These are phyloP conservation scores for Stephania japonica DNA, from an alignment of 164 flowering plant genomes.

Conservation along the genomic window DNA sequence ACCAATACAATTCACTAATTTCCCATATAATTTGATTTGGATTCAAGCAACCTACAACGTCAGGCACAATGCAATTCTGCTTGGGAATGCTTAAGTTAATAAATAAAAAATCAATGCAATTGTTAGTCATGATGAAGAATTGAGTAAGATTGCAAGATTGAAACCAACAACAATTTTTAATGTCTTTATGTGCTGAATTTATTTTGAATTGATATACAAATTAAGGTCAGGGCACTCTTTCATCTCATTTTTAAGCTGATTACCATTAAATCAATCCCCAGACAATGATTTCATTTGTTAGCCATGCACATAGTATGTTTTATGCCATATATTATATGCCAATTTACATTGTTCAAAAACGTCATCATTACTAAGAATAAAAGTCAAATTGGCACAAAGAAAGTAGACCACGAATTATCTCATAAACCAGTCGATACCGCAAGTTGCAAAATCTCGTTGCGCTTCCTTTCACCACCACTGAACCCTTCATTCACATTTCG, in stretches of 20 bases:
- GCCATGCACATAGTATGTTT: not conserved
- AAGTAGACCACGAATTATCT: not conserved
- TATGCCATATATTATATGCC: not conserved
- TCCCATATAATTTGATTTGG: not conserved
- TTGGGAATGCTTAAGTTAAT: not conserved
- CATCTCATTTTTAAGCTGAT: not conserved
- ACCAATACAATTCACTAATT: not conserved
- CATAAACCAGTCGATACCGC: conserved; percentile 48
- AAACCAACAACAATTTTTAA: not conserved
- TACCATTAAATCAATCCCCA: not conserved
- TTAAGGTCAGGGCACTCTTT: not conserved
- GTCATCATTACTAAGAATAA: too few species aligned
- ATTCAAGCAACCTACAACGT: not conserved
- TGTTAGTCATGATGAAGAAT: not conserved
- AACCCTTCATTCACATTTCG: conserved; percentile 99
- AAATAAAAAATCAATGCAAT: not conserved
- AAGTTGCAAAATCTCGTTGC: conserved; percentile 96
- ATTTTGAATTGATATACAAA: not conserved
- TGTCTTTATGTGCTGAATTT: too few species aligned
- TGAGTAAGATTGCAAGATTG: not conserved
- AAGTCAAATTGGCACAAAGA: not conserved
- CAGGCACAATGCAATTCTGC: not conserved
- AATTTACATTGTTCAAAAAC: not conserved
- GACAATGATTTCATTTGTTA: not conserved
- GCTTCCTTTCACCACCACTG: conserved; percentile 98